These are phyloP conservation scores for Boletus calvinii DNA, from an alignment of 1,284 basidiomycete species.

Conservation along the genomic window DNA sequence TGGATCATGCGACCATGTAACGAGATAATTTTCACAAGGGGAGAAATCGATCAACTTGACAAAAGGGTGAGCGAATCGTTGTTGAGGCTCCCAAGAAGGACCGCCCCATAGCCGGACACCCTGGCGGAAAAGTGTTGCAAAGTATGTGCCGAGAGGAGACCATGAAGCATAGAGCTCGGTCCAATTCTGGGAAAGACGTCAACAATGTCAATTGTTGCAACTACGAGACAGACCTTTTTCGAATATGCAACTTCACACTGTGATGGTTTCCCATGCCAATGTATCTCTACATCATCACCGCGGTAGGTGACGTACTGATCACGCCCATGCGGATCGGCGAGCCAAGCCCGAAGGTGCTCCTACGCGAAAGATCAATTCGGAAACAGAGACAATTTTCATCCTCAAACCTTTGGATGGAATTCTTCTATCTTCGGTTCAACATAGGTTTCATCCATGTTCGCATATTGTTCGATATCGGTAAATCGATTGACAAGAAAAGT, in stretches of 20 bases:
- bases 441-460: constrained; percentile 81
- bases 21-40: constrained; percentile 94
- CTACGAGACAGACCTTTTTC: constrained; percentile 57
- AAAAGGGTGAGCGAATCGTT: constrained; percentile 93
- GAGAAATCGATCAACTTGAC: constrained; percentile 98
- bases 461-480: constrained; percentile 88
- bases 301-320: constrained; percentile 97
- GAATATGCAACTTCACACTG: constrained; percentile 79
- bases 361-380: constrained; percentile 34
- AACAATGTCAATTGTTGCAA: constrained; percentile 1
- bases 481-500: constrained; percentile 90
- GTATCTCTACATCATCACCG: constrained; percentile 87
- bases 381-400: neutral
- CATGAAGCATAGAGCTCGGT: constrained; percentile 97
- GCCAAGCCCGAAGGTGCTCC: constrained; percentile 96
- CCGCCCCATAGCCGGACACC: constrained; percentile 98
- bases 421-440: constrained; percentile 78
- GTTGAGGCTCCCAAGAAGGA: constrained; percentile 79
- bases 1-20: constrained; percentile 97
- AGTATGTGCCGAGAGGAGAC: constrained; percentile 94
- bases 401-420: constrained; percentile 74
- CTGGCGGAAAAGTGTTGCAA: constrained; percentile 93
- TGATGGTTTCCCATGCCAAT: constrained; percentile 93
- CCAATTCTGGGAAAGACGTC: constrained; percentile 65
- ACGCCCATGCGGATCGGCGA: constrained; percentile 88